Base-by-base conservation (phyloP, 495 filamentous ascomycete genomes). In the Aspergillus conjunctus region DNA sequence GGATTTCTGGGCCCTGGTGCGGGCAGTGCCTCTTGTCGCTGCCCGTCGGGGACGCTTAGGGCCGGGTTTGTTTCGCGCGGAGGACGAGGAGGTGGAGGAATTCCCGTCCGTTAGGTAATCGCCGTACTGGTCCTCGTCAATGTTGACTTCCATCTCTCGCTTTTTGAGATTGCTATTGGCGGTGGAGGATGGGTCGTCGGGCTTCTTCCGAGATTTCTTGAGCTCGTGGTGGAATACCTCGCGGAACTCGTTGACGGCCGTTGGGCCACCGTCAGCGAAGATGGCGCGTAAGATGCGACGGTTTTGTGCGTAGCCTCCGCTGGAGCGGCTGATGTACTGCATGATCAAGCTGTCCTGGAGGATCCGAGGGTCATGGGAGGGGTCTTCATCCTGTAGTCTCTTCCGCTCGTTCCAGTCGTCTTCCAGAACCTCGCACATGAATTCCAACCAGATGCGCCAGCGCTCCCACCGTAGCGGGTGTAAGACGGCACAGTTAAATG, bases 401-500 rank as follows among this genome's bases (percentile, higher is more conserved):
- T 12, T 32, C 51, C 92, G 77, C 50, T 87, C 83, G 3, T 76
- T 69, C 81, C 90, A 90, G 66, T 98, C 94, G 45, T 78, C 79
- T 65, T 94, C 85, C 1, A 97, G 66, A 17, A 90, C 81, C 37
- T 91, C 85, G 17, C 96, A 71, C 85, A 96, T 89, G 44, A 88
- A 87, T 30, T 87, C 84, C 5, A 97, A 77, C 90, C 91, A 96
- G 7, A 85, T 70, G 59, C 81, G 86, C 94, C 94, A 98, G 66
- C 85, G 80, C 56, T 82, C 83, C 94, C 94, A 98, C 21, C 92
- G 74, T 34, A 76, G 78, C 41, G 81, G 81, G 56, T 93, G 80
- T 44, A 80, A 71, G 3, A 91, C 81, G 15, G 91, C 91, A 74
- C 94, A 98, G 64, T 92, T 93, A 71, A 97, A 96, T 0, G 90